Evolutionary conservation across 176 grass and related monocot genomes (phyloP), one percentile per base, ranked within the genome.

Genomic region (Pontederia crassipes): DNA sequence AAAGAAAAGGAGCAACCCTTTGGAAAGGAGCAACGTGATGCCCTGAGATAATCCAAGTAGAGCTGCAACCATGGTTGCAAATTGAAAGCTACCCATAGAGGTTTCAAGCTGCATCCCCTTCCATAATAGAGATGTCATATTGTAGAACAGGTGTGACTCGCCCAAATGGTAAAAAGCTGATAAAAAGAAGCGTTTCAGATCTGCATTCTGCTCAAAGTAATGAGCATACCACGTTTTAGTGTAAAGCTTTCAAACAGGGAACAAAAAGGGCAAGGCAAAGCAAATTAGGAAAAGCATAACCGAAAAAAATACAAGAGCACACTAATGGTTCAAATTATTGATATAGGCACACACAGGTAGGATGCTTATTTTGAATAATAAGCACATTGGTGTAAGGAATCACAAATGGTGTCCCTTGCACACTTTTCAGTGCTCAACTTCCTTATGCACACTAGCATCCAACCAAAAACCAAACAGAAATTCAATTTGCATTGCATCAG

Each of bases 101-200:
- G 79, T 83, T 78, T 98, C 93, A 61, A 95, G 89, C 48, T 92
- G 93, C 45, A 89, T 71, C 10, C 93, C 93, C 72, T 98, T 98
- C 93, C 93, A 98, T 12, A 98, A 63, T 1, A 92, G 85, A 50
- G 93, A 98, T 10, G 82, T 76, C 87, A 98, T 98, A 79, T 92
- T 98, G 93, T 83, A 92, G 64, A 98, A 83, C 20, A 98, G 62
- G 71, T 92, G 88, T 8, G 79, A 77, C 60, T 98, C 93, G 0
- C 67, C 85, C 55, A 78, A 52, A 29, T 98, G 93, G 82, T 92
- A 98, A 72, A 98, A 92, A 3, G 82, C 78, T 59, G 88, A 98
- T 64, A 98, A 52, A 40, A 98, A 85, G 73, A 98, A 98, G 18
- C 93, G 93, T 58, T 70, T 76, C 64, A 80, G 40, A 40, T 98